Evolutionary conservation across 495 filamentous ascomycete species (phyloP), one percentile per base, ranked within the genome.

Genomic region (Xylaria flabelliformis): DNA sequence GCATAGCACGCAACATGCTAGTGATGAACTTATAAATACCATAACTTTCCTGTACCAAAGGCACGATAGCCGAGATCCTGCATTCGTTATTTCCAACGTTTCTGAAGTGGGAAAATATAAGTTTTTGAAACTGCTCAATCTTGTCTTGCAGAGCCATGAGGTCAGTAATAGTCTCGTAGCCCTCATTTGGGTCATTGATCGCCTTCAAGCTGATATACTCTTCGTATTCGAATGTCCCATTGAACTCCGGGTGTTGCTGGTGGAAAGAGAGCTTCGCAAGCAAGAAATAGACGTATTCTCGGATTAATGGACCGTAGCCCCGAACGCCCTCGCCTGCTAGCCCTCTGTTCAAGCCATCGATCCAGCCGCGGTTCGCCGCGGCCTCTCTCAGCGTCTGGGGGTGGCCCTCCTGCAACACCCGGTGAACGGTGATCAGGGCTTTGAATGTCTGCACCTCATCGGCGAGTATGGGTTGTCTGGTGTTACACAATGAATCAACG

Each of bases 101-200:
- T 74, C 94, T 90, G 83, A 99, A 98, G 80, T 98, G 94, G 32
- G 97, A 94, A 82, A 97, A 99, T 69, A 98, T 94, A 63, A 99
- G 86, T 84, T 98, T 99, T 82, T 99, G 96, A 83, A 99, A 98
- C 70, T 91, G 89, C 81, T 99, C 97, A 61, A 99, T 98, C 84
- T 97, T 94, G 82, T 99, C 97, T 80, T 99, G 96, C 62, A 99
- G 87, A 17, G 89, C 91, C 97, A 98, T 98, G 44, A 99, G 87
- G 80, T 99, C 97, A 77, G 90, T 92, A 70, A 98, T 98, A 3
- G 96, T 97, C 82, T 98, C 96, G 78, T 98, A 99, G 85, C 96
- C 96, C 83, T 99, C 96, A 78, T 99, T 98, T 13, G 97, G 96
- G 84, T 99, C 96, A 82, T 98, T 97, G 83, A 97, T 98, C 5